Conservation (phyloP, 2,329 filamentous ascomycete species). For the Uncinocarpus reesii region DNA sequence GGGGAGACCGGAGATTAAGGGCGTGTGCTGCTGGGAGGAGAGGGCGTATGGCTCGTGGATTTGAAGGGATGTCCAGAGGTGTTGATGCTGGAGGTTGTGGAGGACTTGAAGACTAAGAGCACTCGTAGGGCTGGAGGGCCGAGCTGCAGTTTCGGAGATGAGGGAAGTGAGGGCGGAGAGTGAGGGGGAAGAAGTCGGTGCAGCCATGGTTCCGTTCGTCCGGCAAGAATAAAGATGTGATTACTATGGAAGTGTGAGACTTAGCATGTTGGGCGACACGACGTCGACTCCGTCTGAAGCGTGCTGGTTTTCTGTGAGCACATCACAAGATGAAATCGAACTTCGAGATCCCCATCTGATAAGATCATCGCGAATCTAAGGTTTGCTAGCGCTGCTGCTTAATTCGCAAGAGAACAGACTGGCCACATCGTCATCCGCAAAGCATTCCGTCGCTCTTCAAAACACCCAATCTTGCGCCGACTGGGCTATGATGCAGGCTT, state of each 20-base stretch:
- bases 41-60: constrained; percentile 36
- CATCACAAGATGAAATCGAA: too few species aligned
- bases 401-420: constrained; percentile 30
- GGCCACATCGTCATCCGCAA: constrained; percentile 23
- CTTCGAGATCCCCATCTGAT: too few species aligned
- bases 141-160: constrained; percentile 25
- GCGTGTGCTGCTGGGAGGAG: constrained; percentile 31
- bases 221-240: background rate
- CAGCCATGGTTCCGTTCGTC: background rate
- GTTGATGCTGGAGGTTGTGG: constrained; percentile 55
- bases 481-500: background rate
- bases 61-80: constrained; percentile 49
- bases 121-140: constrained; percentile 23
- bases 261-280: too few species aligned
- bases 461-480: background rate
- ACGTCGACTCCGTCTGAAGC: too few species aligned
- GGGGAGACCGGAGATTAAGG: constrained; percentile 51
- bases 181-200: background rate
- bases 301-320: too few species aligned
- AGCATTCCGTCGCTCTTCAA: background rate
- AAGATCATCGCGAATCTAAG: too few species aligned
- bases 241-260: too few species aligned
- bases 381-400: constrained; percentile 14
- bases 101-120: constrained; percentile 49
- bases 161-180: constrained; percentile 35